Evolutionary conservation across 2,329 filamentous ascomycete genomes (phyloP), one percentile per base, ranked within the genome.

Genomic region (Penicillium sp.): DNA sequence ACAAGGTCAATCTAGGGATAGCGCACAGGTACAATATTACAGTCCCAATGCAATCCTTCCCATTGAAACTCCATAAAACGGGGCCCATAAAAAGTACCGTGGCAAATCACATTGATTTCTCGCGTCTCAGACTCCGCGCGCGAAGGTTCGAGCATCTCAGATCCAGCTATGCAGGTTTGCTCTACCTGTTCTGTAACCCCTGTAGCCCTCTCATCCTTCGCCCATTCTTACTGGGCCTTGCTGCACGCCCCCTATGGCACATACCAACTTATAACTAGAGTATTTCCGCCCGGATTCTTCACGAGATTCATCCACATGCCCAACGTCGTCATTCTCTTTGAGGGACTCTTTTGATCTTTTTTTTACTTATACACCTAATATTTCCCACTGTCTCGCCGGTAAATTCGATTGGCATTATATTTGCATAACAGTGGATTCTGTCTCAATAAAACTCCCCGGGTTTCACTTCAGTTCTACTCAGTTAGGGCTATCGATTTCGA

Each of bases 231-330:
- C 57, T 64, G 59, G 49, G 54, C 61, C 63, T 65, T 65, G 61
- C 63, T 63, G 57, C 14, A 36, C 39, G 21, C 36, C 43, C 54
- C 50, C 43, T 57, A 45, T 59, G 58, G 57, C 58, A 57, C 63
- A 65, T 65, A 60, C 63, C 61, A 52, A 54, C 58, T 53, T 69
- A 66, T 67, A 68, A 66, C 65, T 69, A 64, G 29, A 54, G 55
- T 50, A 65, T 64, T 65, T 62, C 63, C 4, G 60, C 59, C 44
- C 51, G 62, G 10, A 68, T 68, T 69, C 63, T 69, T 70, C 68
- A 70, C 67, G 67, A 59, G 67, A 63, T 55, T 63, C 64, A 66
- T 66, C 60, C 66, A 60, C 68, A 70, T 70, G 68, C 67, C 49
- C 64, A 61, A 57, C 60, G 50, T 62, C 60, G 59, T 62, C 61